Evolutionary conservation across 2,329 filamentous ascomycete species (phyloP), one percentile per base, ranked within the genome.

Genomic region (Fusarium agapanthi): DNA sequence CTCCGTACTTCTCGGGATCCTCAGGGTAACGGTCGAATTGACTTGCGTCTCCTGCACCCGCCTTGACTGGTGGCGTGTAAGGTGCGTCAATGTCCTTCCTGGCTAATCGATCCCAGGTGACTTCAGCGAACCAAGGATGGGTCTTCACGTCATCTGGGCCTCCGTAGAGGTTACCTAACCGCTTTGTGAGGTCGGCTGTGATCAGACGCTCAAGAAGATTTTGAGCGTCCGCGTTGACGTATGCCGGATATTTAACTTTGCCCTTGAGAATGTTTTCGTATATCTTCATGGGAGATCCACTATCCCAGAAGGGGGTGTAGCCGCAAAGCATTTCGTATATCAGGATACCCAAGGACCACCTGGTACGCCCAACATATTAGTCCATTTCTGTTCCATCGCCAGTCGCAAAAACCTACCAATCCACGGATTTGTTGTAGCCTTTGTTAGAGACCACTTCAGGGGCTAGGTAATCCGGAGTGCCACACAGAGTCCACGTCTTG

Each of bases 261-360:
- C 95, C 96, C 79, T 95, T 95, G 73, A 99, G 89, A 79, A 99
- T 99, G 82, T 99, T 99, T 86, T 99, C 96, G 85, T 99, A 99
- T 79, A 99, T 99, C 84, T 97, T 98, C 90, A 99, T 97, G 6
- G 96, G 95, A 48, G 94, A 97, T 61, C 95, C 96, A 77, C 93
- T 94, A 82, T 99, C 96, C 95, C 96, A 99, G 86, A 99, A 99
- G 10, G 96, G 96, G 10, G 96, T 99, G 84, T 98, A 99, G 34
- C 96, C 96, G 81, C 96, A 98, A 41, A 99, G 89, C 96, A 99
- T 99, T 87, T 99, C 96, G 82, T 98, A 99, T 82, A 99, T 98
- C 76, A 99, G 86, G 80, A 99, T 98, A 50, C 96, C 96, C 65
- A 99, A 88, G 59, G 95, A 98, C 96, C 96, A 99, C 95, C 95